Percentiles rank a stretch among this genome's conserved stretches.
These are phyloP conservation scores for carrot (Daucus carota) DNA, from an alignment of 129 eudicot species.

Conservation along the genomic window DNA sequence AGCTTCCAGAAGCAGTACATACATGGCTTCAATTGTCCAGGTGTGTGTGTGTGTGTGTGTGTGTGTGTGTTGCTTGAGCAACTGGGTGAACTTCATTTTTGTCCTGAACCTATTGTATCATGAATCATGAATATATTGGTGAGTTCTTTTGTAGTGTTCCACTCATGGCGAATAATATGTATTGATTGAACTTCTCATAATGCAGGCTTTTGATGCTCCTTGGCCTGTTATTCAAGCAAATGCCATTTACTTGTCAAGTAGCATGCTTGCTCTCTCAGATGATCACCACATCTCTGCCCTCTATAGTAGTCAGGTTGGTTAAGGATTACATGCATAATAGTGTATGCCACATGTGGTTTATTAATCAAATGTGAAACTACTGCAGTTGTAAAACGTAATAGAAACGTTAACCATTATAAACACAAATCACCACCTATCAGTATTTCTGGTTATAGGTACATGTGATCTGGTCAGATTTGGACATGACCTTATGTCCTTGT, in stretches of 20 bases:
- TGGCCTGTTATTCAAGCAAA: slow-evolving; percentile 98
- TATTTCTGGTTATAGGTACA: neutral
- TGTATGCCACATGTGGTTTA: neutral
- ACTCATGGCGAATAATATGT: neutral
- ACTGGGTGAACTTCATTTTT: neutral
- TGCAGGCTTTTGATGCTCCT: slow-evolving; percentile 98
- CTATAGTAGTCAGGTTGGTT: slow-evolving; percentile 58
- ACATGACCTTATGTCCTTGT: neutral
- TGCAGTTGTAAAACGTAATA: neutral
- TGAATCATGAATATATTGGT: neutral
- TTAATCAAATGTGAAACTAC: neutral
- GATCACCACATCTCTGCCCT: slow-evolving; percentile 66
- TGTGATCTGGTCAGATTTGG: neutral
- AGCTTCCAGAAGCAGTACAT: slow-evolving; percentile 68
- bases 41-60: slow-evolving; percentile 18
- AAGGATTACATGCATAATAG: neutral
- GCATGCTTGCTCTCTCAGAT: slow-evolving; percentile 72
- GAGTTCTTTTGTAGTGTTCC: neutral
- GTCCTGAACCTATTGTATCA: neutral
- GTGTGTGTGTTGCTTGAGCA: neutral
- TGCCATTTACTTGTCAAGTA: slow-evolving; percentile 81
- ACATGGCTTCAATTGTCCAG: slow-evolving; percentile 88
- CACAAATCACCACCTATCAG: neutral
- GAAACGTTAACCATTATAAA: neutral
- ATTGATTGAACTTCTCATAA: neutral